Percentiles rank a stretch among this genome's conserved stretches.
Evolutionary conservation across 768 basidiomycete species (phyloP).

Genomic region (Kwoniella mangroviensis): DNA sequence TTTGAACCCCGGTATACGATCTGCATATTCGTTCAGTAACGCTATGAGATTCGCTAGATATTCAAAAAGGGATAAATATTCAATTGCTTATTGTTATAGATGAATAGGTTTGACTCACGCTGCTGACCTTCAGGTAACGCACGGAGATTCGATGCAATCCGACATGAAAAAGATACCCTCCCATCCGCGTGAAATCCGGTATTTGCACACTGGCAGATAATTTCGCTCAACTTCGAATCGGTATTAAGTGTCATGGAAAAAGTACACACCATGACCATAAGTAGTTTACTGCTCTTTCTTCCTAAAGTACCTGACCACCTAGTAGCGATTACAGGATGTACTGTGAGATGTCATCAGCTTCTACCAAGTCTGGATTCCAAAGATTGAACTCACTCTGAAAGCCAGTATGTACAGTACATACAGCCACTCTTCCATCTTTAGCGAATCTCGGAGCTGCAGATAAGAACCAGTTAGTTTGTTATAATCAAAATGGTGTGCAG

Average conservation of each 20-base stretch:
- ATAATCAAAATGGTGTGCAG: conserved; percentile 9
- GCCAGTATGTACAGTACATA: conserved; percentile 60
- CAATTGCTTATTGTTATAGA: background rate
- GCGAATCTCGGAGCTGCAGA: conserved; percentile 60
- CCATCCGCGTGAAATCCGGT: conserved; percentile 59
- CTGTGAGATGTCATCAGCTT: conserved; percentile 20
- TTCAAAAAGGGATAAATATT: too few species aligned
- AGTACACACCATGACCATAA: conserved; percentile 53
- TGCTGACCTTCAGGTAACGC: conserved; percentile 50
- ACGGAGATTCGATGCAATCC: conserved; percentile 59
- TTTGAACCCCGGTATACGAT: conserved; percentile 53
- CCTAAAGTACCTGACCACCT: conserved; percentile 61
- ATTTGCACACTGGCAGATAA: conserved; percentile 61
- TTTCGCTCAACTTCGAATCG: too few species aligned
- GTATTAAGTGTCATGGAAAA: too few species aligned
- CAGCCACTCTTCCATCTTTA: conserved; percentile 61
- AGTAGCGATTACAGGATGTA: conserved; percentile 62
- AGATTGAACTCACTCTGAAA: conserved; percentile 57
- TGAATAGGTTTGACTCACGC: conserved; percentile 37
- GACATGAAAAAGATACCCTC: conserved; percentile 60
- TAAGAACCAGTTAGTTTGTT: background rate
- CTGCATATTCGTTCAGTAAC: conserved; percentile 59
- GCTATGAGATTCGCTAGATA: conserved; percentile 58
- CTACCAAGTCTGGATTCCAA: background rate
- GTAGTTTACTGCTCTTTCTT: conserved; percentile 53